Evolutionary conservation across 331 rosid genomes (phyloP), one percentile per base, ranked within the genome.

Genomic region (Prunus yedoensis): DNA sequence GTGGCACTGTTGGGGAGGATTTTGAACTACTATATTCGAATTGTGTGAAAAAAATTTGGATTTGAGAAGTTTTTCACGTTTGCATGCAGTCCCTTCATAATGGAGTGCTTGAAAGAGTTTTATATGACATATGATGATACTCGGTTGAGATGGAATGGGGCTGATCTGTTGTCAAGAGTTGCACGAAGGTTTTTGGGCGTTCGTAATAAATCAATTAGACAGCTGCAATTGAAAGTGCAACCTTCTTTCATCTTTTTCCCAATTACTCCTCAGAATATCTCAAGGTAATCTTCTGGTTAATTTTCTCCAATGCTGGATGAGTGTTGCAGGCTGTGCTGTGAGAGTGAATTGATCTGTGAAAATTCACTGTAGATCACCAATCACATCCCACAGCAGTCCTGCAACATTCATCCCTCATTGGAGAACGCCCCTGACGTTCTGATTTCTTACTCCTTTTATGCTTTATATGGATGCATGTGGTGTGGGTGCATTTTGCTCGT

Each of bases 141-240:
- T 65, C 78, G 81, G 53, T 80, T 84, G 85, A 92, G 91, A 90
- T 85, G 86, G 86, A 94, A 94, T 87, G 99, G 99, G 50, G 97
- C 97, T 70, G 99, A 90, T 45, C 95, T 94, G 51, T 84, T 94
- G 87, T 84, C 93, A 7, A 90, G 97, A 83, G 99, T 90, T 88
- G 92, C 96, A 6, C 80, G 49, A 21, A 85, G 77, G 60, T 83
- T 85, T 90, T 69, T 60, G 58, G 74, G 66, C 5, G 65, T 62
- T 45, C 81, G 81, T 71, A 85, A 76, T 54, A 54, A 71, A 58
- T 74, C 84, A 50, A 12, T 68, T 17, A 79, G 75, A 73, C 86
- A n/a, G 83, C 54, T 77, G 80, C 90, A 94, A 74, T 79, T 94
- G 85, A 90, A 81, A 43, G 78, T 85, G 81, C 91, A 86, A 66